Base-by-base conservation (phyloP, 2,329 filamentous ascomycete genomes). In the Colletotrichum paranaense region DNA sequence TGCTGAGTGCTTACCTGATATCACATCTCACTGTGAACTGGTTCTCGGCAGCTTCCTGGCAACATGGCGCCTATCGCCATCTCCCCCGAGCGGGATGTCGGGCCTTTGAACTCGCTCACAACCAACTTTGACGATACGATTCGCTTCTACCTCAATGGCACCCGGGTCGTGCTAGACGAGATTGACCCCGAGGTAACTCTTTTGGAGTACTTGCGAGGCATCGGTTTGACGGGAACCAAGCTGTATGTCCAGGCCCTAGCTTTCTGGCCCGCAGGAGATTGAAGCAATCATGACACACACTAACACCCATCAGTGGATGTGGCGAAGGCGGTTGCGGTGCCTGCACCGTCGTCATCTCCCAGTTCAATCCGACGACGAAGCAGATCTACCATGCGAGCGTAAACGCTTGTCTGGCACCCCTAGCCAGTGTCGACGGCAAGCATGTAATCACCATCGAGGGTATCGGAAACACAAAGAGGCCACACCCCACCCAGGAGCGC, bases 381-480 rank as follows among this genome's bases (percentile, higher is more conserved):
- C 90, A 94, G 81, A 94, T 98, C 77, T 98, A 98, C 80, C 96
- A 99, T 86, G 97, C 97, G 70, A 97, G 94, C 67, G 94, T 98
- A 73, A 99, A 99, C 81, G 97, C 97, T 55, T 99, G 97, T 81
- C 87, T 99, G 65, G 96, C 97, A 12, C 97, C 97, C 7, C 88
- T 99, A 59, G 94, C 95, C 76, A 97, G 95, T 78, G 90, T 98
- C 56, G 97, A 98, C 81, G 97, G 97, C 57, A 99, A 99, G 82
- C 97, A 99, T 88, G 95, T 98, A 79, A 95, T 99, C 80, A 99
- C 97, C 3, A 92, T 99, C 53, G 97, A 99, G 84, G 97, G 97
- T 7, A 98, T 99, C 78, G 97, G 97, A 12, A 94, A 93, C 81
- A 92, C 94, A 32, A 93, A 97, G 81, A 91, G 88, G 55, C 97